Conservation (phyloP, 495 filamentous ascomycete genomes). For the Daldinia concentrica region DNA sequence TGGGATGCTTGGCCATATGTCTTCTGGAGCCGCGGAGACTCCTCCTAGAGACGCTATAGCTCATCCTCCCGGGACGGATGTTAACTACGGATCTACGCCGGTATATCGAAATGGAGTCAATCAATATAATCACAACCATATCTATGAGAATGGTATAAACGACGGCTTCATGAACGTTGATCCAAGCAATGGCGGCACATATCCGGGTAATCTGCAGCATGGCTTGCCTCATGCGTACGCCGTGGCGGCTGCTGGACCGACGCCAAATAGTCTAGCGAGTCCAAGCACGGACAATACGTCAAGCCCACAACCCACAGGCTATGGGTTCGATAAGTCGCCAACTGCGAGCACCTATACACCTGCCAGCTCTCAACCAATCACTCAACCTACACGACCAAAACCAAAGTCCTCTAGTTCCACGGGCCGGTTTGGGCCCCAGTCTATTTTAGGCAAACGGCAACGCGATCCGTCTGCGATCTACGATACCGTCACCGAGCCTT, state of each 20-base stretch:
- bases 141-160: slow-evolving; percentile 53
- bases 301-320: slow-evolving; percentile 56
- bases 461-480: slow-evolving; percentile 86
- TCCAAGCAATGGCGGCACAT: slow-evolving; percentile 49
- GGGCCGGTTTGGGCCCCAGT: slow-evolving; percentile 57
- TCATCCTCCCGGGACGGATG: slow-evolving; percentile 47
- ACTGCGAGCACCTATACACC: slow-evolving; percentile 54
- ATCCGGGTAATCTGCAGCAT: slow-evolving; percentile 60
- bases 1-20: slow-evolving; percentile 93
- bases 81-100: slow-evolving; percentile 53
- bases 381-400: slow-evolving; percentile 48
- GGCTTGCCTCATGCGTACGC: slow-evolving; percentile 62
- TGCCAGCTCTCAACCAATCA: slow-evolving; percentile 39
- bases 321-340: slow-evolving; percentile 57
- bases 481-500: slow-evolving; percentile 85
- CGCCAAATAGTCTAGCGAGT: slow-evolving; percentile 55
- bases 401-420: slow-evolving; percentile 52
- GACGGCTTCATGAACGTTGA: slow-evolving; percentile 55
- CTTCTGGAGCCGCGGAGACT: slow-evolving; percentile 82
- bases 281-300: slow-evolving; percentile 61
- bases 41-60: slow-evolving; percentile 68
- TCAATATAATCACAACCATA: slow-evolving; percentile 55
- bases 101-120: slow-evolving; percentile 56
- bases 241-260: slow-evolving; percentile 57
- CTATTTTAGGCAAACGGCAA: slow-evolving; percentile 61